Evolutionary conservation across 2,329 filamentous ascomycete genomes (phyloP).

Genomic region (Didymella pomorum): DNA sequence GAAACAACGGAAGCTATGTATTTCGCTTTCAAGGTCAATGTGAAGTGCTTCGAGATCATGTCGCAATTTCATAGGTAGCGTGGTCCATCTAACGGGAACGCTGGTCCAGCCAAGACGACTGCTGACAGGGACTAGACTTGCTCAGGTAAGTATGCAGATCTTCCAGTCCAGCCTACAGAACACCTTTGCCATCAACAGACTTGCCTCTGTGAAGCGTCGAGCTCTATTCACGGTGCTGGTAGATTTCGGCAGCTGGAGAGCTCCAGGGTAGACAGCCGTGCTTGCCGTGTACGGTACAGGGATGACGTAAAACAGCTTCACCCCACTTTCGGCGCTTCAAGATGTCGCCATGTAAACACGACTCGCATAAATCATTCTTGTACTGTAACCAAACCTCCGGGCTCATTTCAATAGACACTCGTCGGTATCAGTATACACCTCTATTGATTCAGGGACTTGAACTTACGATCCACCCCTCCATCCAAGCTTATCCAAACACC

Average conservation of each 20-base stretch:
- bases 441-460: background rate
- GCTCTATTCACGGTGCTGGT: background rate
- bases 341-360: constrained; percentile 20
- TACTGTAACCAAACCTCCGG: background rate
- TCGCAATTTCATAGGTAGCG: background rate
- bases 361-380: constrained; percentile 19
- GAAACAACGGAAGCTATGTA: background rate
- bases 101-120: background rate
- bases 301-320: constrained; percentile 17
- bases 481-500: background rate
- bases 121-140: background rate
- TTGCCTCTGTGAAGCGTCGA: background rate
- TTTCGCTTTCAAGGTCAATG: too few relatives aligned
- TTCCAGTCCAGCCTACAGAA: background rate
- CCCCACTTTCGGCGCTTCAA: constrained; percentile 17
- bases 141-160: background rate
- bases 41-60: background rate
- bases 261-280: background rate
- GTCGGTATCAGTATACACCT: constrained; percentile 7
- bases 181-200: background rate
- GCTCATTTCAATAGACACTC: background rate
- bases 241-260: background rate
- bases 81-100: background rate
- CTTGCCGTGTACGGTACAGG: constrained; percentile 1
- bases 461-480: background rate